Evolutionary conservation across 176 grass and related monocot species (phyloP), one percentile per base, ranked within the genome.

Genomic region (Rhynchospora pubera): DNA sequence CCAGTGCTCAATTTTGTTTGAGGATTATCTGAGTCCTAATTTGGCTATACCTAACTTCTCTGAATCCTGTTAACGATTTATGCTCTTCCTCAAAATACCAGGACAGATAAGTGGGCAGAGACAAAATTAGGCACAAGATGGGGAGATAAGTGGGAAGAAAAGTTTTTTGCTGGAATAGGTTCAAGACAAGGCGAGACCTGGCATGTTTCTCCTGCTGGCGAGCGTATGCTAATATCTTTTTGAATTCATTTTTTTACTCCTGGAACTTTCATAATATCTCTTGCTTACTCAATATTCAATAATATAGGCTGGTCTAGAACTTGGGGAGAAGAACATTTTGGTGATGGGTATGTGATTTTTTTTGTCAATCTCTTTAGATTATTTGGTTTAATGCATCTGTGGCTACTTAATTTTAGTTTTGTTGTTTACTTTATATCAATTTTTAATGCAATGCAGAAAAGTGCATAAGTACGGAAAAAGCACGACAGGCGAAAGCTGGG

Each of bases 41-140:
- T 80, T 56, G 78, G 22, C 26, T 10, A n/a, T 59, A 52, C 59
- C 42, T 60, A n/a, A 48, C 26, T 9, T 65, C 26, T 23, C 18
- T 78, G 34, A 77, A 65, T 77, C 50, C 2, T 63, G 57, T 12
- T 43, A 68, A 64, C 5, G 4, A 24, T 81, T 71, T 43, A 63
- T 65, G 69, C 21, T 48, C 69, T n/a, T 73, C 15, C 15, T 53
- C 0, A n/a, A 64, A 69, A 22, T 85, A 10, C 82, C 88, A 99
- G 96, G 96, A 99, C 96, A 51, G 96, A 99, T 78, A 99, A 99
- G 39, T 99, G 96, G 96, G 96, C 92, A 45, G 92, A 99, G 84
- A 99, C 96, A 80, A 82, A 99, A 72, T 79, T 95, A 82, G 91
- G 92, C 61, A 99, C 92, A 45, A 92, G 88, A 91, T 99, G 96